Percentiles rank a stretch among this genome's conserved stretches.
These are phyloP conservation scores for Claviceps fusiformis DNA, from an alignment of 2,329 filamentous ascomycete genomes.

Conservation along the genomic window DNA sequence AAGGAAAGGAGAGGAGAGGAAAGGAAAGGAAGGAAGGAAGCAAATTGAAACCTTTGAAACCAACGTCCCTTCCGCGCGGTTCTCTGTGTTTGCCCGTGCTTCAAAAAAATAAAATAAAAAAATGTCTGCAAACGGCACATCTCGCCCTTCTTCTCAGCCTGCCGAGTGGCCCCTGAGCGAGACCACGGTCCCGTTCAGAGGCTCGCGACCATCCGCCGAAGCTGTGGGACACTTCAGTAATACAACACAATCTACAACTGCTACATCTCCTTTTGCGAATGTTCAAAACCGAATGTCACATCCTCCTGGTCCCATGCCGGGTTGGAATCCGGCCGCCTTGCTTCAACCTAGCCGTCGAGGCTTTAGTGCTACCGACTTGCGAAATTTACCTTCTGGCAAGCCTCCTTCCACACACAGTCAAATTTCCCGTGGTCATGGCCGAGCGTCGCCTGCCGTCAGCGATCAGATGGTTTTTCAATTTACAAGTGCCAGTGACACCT, in stretches of 20 bases:
- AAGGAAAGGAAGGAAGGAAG: neutral
- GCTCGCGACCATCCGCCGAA: slow-evolving; percentile 2
- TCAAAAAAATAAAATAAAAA: no score
- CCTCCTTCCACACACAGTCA: slow-evolving; percentile 4
- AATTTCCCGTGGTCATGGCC: slow-evolving; percentile 8
- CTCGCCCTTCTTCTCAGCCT: neutral
- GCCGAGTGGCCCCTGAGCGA: slow-evolving; percentile 6
- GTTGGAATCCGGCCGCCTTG: slow-evolving; percentile 29
- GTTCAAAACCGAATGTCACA: slow-evolving; percentile 16
- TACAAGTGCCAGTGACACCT: slow-evolving; percentile 20
- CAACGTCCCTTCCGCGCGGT: neutral
- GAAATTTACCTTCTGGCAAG: slow-evolving; percentile 13
- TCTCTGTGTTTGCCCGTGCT: neutral
- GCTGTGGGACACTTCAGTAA: neutral
- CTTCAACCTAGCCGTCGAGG: slow-evolving; percentile 24
- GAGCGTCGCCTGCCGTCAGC: slow-evolving; percentile 9
- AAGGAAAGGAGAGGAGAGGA: neutral
- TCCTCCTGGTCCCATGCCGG: slow-evolving; percentile 14
- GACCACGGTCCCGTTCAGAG: slow-evolving; percentile 3
- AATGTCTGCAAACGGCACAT: slow-evolving; percentile 9
- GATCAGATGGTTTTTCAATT: slow-evolving; percentile 28
- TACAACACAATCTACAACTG: neutral
- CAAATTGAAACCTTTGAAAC: neutral
- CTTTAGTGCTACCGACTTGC: slow-evolving; percentile 15
- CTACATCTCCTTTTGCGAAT: slow-evolving; percentile 4